phyloP scores from a whole-genome alignment of 2,329 filamentous ascomycete genomes.

The Clonostachys rosea region DNA sequence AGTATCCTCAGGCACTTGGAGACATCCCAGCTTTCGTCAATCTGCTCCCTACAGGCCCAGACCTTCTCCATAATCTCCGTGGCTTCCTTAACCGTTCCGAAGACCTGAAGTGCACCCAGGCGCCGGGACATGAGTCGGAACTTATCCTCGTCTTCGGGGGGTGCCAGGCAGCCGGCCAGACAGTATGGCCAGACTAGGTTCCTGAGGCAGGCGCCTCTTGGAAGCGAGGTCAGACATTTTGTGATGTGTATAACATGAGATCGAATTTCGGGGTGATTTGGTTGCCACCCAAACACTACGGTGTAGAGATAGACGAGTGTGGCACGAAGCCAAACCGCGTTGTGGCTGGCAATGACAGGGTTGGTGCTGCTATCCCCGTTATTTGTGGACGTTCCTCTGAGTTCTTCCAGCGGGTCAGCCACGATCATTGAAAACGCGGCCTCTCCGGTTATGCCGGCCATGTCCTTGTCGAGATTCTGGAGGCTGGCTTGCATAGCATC shows the following conservation, averaged over 20 bases:
- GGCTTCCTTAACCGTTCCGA: constrained; percentile 38
- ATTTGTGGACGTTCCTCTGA: constrained; percentile 5
- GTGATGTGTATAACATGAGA: constrained; percentile 22
- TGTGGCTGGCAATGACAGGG: constrained; percentile 11
- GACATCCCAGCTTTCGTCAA: constrained; percentile 39
- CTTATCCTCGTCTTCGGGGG: constrained; percentile 30
- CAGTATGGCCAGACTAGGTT: constrained; percentile 34
- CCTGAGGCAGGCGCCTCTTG: constrained; percentile 20
- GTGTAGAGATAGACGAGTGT: constrained; percentile 41
- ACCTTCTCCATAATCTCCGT: constrained; percentile 39
- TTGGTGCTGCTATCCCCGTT: constrained; percentile 4
- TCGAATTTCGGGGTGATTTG: constrained; percentile 33
- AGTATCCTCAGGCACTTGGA: constrained; percentile 33
- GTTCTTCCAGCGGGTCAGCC: constrained; percentile 10
- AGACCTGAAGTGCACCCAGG: constrained; percentile 35
- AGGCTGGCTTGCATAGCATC: constrained; percentile 19
- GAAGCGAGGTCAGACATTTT: constrained; percentile 23
- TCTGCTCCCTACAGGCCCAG: constrained; percentile 31
- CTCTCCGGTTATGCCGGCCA: constrained; percentile 6
- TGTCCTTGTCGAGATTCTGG: not conserved
- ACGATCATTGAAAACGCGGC: constrained; percentile 9
- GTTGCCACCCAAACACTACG: constrained; percentile 46
- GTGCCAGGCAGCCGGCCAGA: constrained; percentile 32
- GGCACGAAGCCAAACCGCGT: constrained; percentile 41
- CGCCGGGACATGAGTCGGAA: constrained; percentile 32